Base-by-base conservation (phyloP, 345 rosid species). In the Hibiscus tridactylites region DNA sequence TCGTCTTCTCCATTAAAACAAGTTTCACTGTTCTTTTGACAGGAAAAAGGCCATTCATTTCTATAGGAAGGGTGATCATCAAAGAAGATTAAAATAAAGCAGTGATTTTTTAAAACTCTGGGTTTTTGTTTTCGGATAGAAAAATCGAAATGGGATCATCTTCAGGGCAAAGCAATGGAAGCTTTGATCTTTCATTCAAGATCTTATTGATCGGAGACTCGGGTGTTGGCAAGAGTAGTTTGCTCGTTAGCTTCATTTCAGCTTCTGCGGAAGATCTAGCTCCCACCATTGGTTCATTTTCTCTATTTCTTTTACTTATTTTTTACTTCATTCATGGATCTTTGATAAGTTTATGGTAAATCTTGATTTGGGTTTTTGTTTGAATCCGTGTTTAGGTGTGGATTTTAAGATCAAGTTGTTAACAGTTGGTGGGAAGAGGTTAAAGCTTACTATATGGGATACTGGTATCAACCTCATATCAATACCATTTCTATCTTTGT, bases 391-490 rank as follows among this genome's bases (percentile, higher is more conserved):
- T 46, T 24, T 65, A 91, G 98, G 98, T 72, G 98, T 94, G 78
- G 98, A 94, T 85, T 91, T 94, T 79, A 94, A 94, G 89, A 91
- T 94, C 90, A 91, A 91, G 85, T 88, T 75, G 71, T 81, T 94
- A 68, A 84, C 81, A 58, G 92, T 94, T 2, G 92, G 87, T 60
- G 97, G 88, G 75, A 90, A 86, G 86, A 82, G 88, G 77, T 73
- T 93, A 62, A 93, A 93, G 88, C 91, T 93, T 56, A 93, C 98
- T 47, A 91, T 93, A 16, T 93, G 98, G 98, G 98, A 93, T 77
- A 93, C 98, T 57, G 97, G 98, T 93, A 79, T 60, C 75, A 58
- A 60, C 33, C 46, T 10, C 31, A 7, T 50, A 50, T 1, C 19
- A 3, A 16, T 58, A 19, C n/a, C 35, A 24, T 57, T 21, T 42